Evolutionary conservation across 225 moss, liverwort and hornwort species (phyloP).

Genomic region (Bryoerythrophyllum caledonicum): DNA sequence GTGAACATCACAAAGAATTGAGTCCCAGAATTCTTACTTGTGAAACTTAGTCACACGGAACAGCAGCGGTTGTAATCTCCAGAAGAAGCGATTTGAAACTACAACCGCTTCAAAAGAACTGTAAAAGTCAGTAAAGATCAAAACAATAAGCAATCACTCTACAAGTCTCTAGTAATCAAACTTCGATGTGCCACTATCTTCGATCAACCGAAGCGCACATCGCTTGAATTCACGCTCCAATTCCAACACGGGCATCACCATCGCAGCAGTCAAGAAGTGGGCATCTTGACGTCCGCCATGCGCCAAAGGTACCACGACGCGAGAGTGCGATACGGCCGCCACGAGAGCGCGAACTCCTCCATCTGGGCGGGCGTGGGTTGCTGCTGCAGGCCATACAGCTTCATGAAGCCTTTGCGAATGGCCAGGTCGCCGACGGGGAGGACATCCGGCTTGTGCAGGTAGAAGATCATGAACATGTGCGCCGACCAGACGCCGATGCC

Average conservation of each 20-base stretch:
- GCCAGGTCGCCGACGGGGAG: constrained; percentile 87
- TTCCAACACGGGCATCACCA: background rate
- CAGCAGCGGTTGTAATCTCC: background rate
- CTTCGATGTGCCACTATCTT: too few relatives aligned
- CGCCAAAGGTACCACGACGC: constrained; percentile 97
- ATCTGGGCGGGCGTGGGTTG: constrained; percentile 63
- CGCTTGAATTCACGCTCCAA: background rate
- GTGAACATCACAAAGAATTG: background rate
- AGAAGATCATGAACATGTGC: constrained; percentile 98
- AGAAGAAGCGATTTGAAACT: background rate
- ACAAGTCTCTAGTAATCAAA: too few relatives aligned
- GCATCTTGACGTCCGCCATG: constrained; percentile 46
- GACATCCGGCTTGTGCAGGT: constrained; percentile 79
- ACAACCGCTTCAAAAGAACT: background rate
- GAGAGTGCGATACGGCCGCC: constrained; percentile 82
- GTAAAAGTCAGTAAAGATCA: background rate
- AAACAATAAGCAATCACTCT: background rate
- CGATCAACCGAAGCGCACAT: too few relatives aligned
- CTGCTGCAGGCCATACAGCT: constrained; percentile 57
- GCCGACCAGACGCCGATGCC: constrained; percentile 96
- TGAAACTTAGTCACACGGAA: background rate
- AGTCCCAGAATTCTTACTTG: background rate
- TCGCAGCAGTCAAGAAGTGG: constrained; percentile 24
- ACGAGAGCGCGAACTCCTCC: constrained; percentile 60
- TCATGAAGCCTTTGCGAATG: constrained; percentile 85